Base-by-base conservation (phyloP, 2,329 filamentous ascomycete species). In the Epichloe festucae region DNA sequence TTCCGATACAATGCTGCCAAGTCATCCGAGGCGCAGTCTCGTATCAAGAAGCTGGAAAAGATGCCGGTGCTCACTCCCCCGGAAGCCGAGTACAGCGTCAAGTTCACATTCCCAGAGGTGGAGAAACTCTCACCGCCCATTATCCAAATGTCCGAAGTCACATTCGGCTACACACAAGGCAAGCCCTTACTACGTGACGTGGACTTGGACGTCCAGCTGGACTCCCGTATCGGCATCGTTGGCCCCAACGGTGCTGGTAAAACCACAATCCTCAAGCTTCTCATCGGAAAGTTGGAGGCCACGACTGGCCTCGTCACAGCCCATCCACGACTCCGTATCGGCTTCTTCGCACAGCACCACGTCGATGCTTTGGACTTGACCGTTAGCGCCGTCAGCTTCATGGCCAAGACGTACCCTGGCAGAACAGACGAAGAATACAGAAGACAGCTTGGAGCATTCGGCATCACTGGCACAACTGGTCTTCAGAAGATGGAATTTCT, bases 1-100 rank as follows among this genome's bases (percentile, higher is more conserved):
- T 98, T 98, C 78, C 83, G 93, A 50, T 98, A 98, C 78, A 98
- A 98, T 65, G 93, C 93, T 31, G 93, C 91, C 63, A 98, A 98
- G 70, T 96, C 93, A 1, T 95, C 91, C 8, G 93, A 98, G 74
- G 93, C 93, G 1, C 93, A 98, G 66, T 97, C 91, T 1, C 84
- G 93, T 63, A 97, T 98, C 79, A 98, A 98, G 78, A 98, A 98
- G 67, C 76, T 98, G 55, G 94, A 98, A 69, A 89, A 87, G 64
- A 96, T 98, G 88, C 93, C 94, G 2, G 74, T 95, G 1, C 78
- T 98, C 49, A 86, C 95, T 61, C 67, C 90, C 94, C 94, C 93
- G 5, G 93, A 98, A 73, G 82, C 83, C 54, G 91, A 95, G 68
- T 98, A 98, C 75, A 89, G 81, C 50, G 93, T 98, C 54, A 87